phyloP scores from a whole-genome alignment of 2,329 filamentous ascomycete genomes.

The Pyrenochaeta sp. region DNA sequence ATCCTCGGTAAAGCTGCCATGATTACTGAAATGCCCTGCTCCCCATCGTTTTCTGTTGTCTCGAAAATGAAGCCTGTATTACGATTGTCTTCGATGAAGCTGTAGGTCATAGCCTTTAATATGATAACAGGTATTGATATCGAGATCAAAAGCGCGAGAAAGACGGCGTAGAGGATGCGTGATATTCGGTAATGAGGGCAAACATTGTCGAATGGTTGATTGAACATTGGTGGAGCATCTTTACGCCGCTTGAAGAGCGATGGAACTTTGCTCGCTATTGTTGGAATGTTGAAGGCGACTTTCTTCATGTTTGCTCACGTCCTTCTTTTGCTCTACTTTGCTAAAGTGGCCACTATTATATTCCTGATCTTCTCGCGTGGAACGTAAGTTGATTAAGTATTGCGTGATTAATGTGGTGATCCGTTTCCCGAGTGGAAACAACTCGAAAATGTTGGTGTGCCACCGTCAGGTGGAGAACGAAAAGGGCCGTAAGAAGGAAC shows the following conservation, averaged over 20 bases:
- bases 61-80: slow-evolving; percentile 42
- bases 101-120: slow-evolving; percentile 40
- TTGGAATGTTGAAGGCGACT: slow-evolving; percentile 13
- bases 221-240: slow-evolving; percentile 11
- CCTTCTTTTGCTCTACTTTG: neutral
- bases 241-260: slow-evolving; percentile 21
- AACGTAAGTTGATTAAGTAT: neutral
- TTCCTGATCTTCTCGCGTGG: neutral
- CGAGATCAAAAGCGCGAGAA: slow-evolving; percentile 26
- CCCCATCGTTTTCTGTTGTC: slow-evolving; percentile 17
- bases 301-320: slow-evolving; percentile 16
- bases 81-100: slow-evolving; percentile 44
- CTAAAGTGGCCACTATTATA: neutral
- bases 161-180: slow-evolving; percentile 26
- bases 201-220: slow-evolving; percentile 15
- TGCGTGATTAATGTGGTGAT: neutral
- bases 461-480: neutral
- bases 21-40: slow-evolving; percentile 17
- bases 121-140: slow-evolving; percentile 32
- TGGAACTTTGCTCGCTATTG: slow-evolving; percentile 17
- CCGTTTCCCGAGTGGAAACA: neutral
- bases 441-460: neutral
- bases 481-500: slow-evolving; percentile 12
- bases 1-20: slow-evolving; percentile 41
- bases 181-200: slow-evolving; percentile 28